Conservation (phyloP, 306 rosid species). For the Prunus fruticosa region DNA sequence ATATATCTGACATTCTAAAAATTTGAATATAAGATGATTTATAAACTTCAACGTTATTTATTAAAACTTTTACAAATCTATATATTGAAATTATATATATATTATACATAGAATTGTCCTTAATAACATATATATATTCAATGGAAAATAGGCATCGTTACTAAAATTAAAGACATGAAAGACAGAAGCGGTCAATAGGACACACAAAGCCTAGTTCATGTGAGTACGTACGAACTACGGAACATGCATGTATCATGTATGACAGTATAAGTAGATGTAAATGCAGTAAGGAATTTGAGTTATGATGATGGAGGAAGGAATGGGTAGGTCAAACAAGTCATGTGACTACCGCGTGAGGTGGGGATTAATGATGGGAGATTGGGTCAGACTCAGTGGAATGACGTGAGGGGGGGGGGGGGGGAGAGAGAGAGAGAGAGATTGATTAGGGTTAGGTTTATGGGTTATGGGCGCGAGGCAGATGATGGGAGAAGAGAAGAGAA, state of each 20-base stretch:
- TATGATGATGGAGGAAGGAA: neutral
- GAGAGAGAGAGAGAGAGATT: neutral
- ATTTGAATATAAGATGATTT: too few species aligned
- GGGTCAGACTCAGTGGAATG: conserved; percentile 38
- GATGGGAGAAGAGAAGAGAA: too few species aligned
- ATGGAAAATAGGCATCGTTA: too few species aligned
- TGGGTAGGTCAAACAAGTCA: conserved; percentile 16
- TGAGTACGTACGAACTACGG: neutral
- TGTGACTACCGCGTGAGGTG: conserved; percentile 47
- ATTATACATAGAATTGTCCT: too few species aligned
- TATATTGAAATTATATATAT: too few species aligned
- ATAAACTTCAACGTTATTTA: too few species aligned
- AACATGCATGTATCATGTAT: neutral
- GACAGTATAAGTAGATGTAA: neutral
- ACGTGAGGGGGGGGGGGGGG: conserved; percentile 37
- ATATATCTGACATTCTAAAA: too few species aligned
- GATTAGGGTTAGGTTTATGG: neutral
- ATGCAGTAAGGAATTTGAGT: neutral
- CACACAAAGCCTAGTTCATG: neutral
- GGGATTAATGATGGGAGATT: conserved; percentile 11
- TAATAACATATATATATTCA: too few species aligned
- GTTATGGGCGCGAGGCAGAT: conserved; percentile 31
- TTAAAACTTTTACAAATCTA: too few species aligned
- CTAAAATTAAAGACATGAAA: neutral
- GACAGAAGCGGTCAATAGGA: neutral